Percentiles rank a stretch among this genome's conserved stretches.
Conservation (phyloP, 305 asterid species). For the Rubia peregrina region DNA sequence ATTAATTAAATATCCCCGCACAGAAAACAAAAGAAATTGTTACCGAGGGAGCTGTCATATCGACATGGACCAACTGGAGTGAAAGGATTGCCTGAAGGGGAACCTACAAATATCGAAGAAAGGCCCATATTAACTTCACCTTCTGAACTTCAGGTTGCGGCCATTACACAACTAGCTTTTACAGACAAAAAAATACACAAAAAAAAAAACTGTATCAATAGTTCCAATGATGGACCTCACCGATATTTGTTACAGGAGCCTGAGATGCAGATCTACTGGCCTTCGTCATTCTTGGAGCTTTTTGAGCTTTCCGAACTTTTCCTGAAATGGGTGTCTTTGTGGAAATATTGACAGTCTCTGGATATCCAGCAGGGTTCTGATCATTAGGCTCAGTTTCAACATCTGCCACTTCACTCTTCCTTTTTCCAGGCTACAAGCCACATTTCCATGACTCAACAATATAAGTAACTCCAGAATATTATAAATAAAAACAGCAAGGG, state of each 20-base stretch:
- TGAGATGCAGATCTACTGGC: conserved; percentile 55
- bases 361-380: conserved; percentile 34
- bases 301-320: conserved; percentile 63
- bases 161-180: not conserved
- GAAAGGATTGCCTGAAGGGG: conserved; percentile 72
- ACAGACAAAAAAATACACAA: not conserved
- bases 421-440: conserved; percentile 53
- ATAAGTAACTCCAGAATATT: conserved; percentile 1
- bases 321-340: conserved; percentile 60
- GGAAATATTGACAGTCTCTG: conserved; percentile 27
- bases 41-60: conserved; percentile 94
- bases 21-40: conserved; percentile 8
- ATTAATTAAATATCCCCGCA: not conserved
- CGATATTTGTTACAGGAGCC: conserved; percentile 45
- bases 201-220: conserved; percentile 1
- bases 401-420: conserved; percentile 49
- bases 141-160: not conserved
- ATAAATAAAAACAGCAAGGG: not conserved
- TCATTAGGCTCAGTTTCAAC: conserved; percentile 43
- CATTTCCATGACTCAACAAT: not conserved
- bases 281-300: conserved; percentile 62
- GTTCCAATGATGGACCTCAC: conserved; percentile 34
- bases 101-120: conserved; percentile 45
- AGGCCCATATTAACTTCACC: not conserved
- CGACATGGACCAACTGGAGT: conserved; percentile 92